A percentile compares a stretch with the other conserved stretches of the same genome.
Conservation (phyloP, 192 early-diverging fungal genomes). For the Neocallimastix lanati region DNA sequence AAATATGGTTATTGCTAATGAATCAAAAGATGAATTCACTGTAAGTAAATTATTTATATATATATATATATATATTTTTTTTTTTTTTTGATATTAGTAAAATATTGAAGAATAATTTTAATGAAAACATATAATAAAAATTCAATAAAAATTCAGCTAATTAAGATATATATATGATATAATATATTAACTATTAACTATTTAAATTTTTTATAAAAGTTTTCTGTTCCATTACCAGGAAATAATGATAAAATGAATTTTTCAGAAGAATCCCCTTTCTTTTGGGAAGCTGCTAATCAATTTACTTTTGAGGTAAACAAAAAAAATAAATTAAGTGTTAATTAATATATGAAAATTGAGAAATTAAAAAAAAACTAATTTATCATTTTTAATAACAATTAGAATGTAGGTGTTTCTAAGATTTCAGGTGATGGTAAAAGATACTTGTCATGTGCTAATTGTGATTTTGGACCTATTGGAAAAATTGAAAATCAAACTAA, state of each 20-base stretch:
- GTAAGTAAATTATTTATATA: neutral
- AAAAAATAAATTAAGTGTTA: no score
- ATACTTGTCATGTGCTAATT: constrained; percentile 56
- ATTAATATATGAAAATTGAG: no score
- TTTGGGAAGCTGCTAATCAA: neutral
- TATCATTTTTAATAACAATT: no score
- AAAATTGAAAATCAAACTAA: constrained; percentile 31
- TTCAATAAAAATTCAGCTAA: no score
- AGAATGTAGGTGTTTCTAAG: constrained; percentile 57
- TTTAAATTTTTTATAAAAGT: neutral
- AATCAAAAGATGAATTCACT: neutral
- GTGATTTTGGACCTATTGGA: constrained; percentile 52
- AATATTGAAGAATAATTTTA: no score
- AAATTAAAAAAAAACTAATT: no score
- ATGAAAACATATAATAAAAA: no score
- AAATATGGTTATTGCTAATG: neutral
- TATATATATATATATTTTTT: no score
- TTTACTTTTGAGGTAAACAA: neutral
- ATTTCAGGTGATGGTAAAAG: constrained; percentile 25
- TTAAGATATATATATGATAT: no score
- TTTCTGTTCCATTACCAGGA: neutral
- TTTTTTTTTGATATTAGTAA: no score
- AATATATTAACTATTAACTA: no score
- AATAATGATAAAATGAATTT: neutral
- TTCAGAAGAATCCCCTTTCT: neutral